A percentile compares a stretch with the other conserved stretches of the same genome.
Conservation (phyloP, 2,329 filamentous ascomycete species). For the Mollisia scopiformis region DNA sequence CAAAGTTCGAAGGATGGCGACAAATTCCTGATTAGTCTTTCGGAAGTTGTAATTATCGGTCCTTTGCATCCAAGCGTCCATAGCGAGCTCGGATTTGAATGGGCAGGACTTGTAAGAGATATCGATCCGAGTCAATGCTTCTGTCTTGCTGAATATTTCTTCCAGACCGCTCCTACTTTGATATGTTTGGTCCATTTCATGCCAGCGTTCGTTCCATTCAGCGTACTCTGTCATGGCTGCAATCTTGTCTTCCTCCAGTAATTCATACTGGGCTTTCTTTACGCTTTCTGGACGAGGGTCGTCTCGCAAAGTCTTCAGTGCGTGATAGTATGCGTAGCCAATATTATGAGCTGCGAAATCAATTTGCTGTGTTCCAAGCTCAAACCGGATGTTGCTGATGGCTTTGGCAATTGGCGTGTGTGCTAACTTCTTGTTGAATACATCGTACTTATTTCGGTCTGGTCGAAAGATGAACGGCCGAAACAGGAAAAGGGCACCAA, state of each 20-base stretch:
- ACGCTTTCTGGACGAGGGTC: too few relatives aligned
- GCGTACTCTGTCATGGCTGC: background rate
- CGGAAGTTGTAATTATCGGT: background rate
- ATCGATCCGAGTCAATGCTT: background rate
- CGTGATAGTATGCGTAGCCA: background rate
- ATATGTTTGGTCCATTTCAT: background rate
- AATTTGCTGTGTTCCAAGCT: background rate
- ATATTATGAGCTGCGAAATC: background rate
- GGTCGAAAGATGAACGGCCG: background rate
- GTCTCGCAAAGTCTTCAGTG: too few relatives aligned
- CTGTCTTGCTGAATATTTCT: background rate
- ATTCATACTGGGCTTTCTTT: too few relatives aligned
- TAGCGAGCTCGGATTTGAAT: background rate
- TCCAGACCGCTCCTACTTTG: background rate
- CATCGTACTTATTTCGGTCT: background rate
- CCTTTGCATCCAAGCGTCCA: background rate
- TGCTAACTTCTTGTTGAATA: background rate
- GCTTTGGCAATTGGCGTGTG: background rate
- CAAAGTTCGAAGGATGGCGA: background rate
- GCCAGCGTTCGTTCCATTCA: background rate
- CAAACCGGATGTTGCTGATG: background rate
- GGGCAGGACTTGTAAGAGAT: background rate
- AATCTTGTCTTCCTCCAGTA: too few relatives aligned
- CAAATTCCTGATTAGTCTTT: background rate
- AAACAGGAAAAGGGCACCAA: background rate